Evolutionary conservation across 2,329 filamentous ascomycete genomes (phyloP), one percentile per base, ranked within the genome.

Genomic region (Thermoascus crustaceus): DNA sequence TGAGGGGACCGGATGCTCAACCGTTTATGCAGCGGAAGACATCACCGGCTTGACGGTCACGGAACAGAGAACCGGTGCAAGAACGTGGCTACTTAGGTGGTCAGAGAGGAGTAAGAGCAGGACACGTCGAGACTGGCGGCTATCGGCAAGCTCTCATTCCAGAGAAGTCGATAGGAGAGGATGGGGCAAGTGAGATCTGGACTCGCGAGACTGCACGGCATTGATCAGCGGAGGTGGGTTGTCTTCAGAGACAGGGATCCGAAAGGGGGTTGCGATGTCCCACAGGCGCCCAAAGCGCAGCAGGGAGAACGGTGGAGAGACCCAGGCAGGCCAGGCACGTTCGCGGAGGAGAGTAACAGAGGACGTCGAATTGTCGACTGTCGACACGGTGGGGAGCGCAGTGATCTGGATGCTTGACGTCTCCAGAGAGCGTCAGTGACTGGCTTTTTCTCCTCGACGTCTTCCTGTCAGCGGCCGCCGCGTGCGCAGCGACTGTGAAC

Each of bases 121-220:
- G n/a, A n/a, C n/a, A 8, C 3, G 16, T 17, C 16, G 18, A 29
- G 26, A 29, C 16, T 29, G 26, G 14, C 26, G 14, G 26, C n/a
- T 13, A 17, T 29, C 18, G 13, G 26, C 4, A 29, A 13, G 16
- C 14, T 29, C 26, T 29, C 26, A 29, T 29, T 29, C 26, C 26
- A 29, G 13, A 18, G 26, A 18, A 29, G 13, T 17, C 26, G 26
- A 29, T 17, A 16, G 26, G 26, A 10, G 26, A 18, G 18, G 26
- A 29, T 29, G 26, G 26, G 18, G 26, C 14, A 18, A 29, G 26
- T 29, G 11, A 29, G 26, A 29, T 29, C 26, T 29, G 26, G 26
- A 29, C n/a, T 29, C 14, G 5, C 7, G 7, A 29, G 14, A n/a
- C n/a, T n/a, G 26, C 10, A 18, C 26, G 26, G 26, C 26, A 29